Evolutionary conservation across 2,329 filamentous ascomycete genomes (phyloP).

Genomic region (Phialophora expanda): DNA sequence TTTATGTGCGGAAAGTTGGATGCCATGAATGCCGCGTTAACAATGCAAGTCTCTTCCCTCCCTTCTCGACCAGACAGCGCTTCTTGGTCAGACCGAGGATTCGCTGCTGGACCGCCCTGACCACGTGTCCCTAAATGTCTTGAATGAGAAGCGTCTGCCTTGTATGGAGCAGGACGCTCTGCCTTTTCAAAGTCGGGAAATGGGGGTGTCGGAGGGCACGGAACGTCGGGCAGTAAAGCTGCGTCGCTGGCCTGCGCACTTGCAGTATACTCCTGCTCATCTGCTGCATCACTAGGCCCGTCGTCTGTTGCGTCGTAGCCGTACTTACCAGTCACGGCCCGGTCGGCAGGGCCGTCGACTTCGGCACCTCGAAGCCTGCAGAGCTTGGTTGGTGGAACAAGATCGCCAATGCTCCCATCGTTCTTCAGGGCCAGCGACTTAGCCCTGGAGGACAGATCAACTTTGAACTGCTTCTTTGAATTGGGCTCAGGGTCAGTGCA

Average conservation of each 20-base stretch:
- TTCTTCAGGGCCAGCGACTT: slow-evolving; percentile 23
- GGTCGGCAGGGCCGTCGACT: slow-evolving; percentile 24
- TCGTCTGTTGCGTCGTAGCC: neutral
- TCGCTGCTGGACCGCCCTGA: slow-evolving; percentile 31
- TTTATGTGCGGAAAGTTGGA: slow-evolving; percentile 66
- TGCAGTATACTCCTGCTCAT: neutral
- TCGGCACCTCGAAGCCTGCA: slow-evolving; percentile 32
- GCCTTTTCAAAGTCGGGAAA: slow-evolving; percentile 32
- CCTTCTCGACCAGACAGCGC: slow-evolving; percentile 41
- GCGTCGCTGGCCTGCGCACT: slow-evolving; percentile 38
- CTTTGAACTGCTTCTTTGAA: slow-evolving; percentile 60
- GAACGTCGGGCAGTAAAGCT: slow-evolving; percentile 37
- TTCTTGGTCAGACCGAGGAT: slow-evolving; percentile 33
- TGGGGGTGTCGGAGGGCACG: slow-evolving; percentile 13
- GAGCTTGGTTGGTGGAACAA: slow-evolving; percentile 8
- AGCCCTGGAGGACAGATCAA: slow-evolving; percentile 53
- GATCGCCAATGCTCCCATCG: slow-evolving; percentile 24
- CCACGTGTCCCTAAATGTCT: slow-evolving; percentile 13
- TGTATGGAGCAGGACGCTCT: slow-evolving; percentile 19
- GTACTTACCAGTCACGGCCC: slow-evolving; percentile 36
- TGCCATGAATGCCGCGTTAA: slow-evolving; percentile 79
- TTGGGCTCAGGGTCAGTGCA: slow-evolving; percentile 56
- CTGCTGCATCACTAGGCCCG: neutral
- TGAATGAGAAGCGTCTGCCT: neutral
- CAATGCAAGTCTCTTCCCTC: slow-evolving; percentile 72